These are phyloP conservation scores for Cruciata laevipes DNA, from an alignment of 257 asterid genomes.

Conservation along the genomic window DNA sequence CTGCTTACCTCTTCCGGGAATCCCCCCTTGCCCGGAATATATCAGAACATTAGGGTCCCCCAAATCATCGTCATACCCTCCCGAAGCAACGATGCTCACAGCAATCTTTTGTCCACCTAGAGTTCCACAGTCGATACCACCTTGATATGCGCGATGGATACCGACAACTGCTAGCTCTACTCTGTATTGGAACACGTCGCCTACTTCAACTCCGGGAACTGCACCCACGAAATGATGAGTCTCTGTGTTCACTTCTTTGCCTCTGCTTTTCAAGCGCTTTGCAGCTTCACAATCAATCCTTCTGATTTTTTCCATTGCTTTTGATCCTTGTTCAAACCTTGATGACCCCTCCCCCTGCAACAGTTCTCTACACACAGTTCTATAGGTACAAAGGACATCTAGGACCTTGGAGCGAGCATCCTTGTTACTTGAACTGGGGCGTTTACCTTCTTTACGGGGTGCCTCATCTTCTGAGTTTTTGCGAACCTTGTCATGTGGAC, in stretches of 20 bases:
- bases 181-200: slow-evolving; percentile 81
- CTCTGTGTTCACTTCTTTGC: slow-evolving; percentile 47
- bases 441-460: slow-evolving; percentile 21
- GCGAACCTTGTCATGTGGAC: slow-evolving; percentile 21
- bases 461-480: slow-evolving; percentile 16
- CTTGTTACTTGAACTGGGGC: slow-evolving; percentile 44
- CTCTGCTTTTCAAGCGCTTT: slow-evolving; percentile 36
- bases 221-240: slow-evolving; percentile 20
- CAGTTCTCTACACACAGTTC: slow-evolving; percentile 58
- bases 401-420: slow-evolving; percentile 72
- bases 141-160: slow-evolving; percentile 62
- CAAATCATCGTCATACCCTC: slow-evolving; percentile 57
- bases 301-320: slow-evolving; percentile 20
- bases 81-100: slow-evolving; percentile 71
- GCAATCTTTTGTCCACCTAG: slow-evolving; percentile 39
- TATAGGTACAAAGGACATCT: slow-evolving; percentile 57
- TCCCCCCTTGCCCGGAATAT: slow-evolving; percentile 90
- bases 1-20: slow-evolving; percentile 41
- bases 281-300: slow-evolving; percentile 66
- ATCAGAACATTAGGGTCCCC: slow-evolving; percentile 54
- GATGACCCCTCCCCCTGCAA: slow-evolving; percentile 68
- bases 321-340: slow-evolving; percentile 33
- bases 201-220: slow-evolving; percentile 62
- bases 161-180: slow-evolving; percentile 81
- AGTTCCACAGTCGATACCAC: slow-evolving; percentile 58